phyloP scores from a whole-genome alignment of 208 protist species.

The Trypanosoma congolense region DNA sequence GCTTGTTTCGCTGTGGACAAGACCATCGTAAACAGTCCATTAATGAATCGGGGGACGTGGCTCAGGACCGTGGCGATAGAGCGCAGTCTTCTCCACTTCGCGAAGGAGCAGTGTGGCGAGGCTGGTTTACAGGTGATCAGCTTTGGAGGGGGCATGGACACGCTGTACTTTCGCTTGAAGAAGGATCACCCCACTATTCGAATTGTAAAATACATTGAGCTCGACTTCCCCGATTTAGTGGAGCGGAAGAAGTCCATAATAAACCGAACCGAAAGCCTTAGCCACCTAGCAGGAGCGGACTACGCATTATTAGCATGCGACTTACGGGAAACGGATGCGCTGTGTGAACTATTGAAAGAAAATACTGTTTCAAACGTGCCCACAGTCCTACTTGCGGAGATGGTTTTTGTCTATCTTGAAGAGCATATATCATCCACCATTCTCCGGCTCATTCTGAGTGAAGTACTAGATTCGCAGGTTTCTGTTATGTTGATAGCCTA shows the following conservation, averaged over 20 bases:
- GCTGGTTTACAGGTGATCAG: conserved; percentile 79
- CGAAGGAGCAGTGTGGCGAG: conserved; percentile 19
- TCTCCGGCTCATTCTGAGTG: conserved; percentile 39
- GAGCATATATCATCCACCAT: conserved; percentile 56
- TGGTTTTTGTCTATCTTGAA: conserved; percentile 90
- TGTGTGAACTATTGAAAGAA: conserved; percentile 40
- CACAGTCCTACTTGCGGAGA: conserved; percentile 82
- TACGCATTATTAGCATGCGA: conserved; percentile 63
- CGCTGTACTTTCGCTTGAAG: conserved; percentile 83
- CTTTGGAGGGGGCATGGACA: conserved; percentile 85
- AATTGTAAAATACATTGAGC: conserved; percentile 63
- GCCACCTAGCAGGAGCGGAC: conserved; percentile 26
- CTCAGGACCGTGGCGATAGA: conserved; percentile 82
- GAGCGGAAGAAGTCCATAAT: conserved; percentile 68
- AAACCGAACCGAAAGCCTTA: conserved; percentile 31
- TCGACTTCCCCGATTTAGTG: conserved; percentile 82
- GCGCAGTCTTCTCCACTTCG: conserved; percentile 61
- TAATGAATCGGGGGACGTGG: conserved; percentile 91
- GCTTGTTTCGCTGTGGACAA: conserved; percentile 69
- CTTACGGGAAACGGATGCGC: conserved; percentile 44
- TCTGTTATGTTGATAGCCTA: conserved; percentile 69
- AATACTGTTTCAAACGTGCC: conserved; percentile 40
- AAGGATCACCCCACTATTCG: conserved; percentile 50
- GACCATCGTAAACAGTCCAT: conserved; percentile 86
- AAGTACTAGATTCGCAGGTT: conserved; percentile 42